These are phyloP conservation scores for Irpex sp. DNA, from an alignment of 1,284 basidiomycete species.

Conservation along the genomic window DNA sequence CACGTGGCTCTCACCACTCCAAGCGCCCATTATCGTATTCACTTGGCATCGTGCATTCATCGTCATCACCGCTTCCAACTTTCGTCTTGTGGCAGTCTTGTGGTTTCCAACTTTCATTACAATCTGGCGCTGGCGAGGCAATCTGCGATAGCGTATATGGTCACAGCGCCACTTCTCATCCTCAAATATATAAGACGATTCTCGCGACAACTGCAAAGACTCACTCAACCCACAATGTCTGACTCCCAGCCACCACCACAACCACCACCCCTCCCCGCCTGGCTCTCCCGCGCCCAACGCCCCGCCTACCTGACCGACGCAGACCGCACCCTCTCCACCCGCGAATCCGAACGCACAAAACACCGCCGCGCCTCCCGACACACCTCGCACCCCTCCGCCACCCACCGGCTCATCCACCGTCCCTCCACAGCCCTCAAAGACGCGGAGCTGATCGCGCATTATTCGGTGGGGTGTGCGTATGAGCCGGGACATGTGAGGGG, in stretches of 20 bases:
- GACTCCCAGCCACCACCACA: background rate
- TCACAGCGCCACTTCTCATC: background rate
- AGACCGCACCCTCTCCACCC: conserved; percentile 33
- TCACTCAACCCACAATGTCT: background rate
- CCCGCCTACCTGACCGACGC: conserved; percentile 32
- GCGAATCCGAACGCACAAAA: conserved; percentile 35
- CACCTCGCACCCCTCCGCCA: conserved; percentile 23
- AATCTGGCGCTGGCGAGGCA: background rate
- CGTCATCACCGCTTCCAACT: no score
- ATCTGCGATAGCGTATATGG: background rate
- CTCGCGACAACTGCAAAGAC: background rate
- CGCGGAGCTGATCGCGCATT: conserved; percentile 36
- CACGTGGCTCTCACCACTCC: background rate
- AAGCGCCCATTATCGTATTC: background rate
- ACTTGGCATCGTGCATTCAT: no score
- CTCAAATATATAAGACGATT: background rate
- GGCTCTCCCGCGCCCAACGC: conserved; percentile 29
- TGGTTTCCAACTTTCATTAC: background rate
- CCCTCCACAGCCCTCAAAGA: conserved; percentile 20
- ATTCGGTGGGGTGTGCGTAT: conserved; percentile 50
- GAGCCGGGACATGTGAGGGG: conserved; percentile 38
- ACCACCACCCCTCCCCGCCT: conserved; percentile 15
- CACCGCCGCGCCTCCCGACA: conserved; percentile 34
- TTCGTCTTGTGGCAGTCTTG: no score
- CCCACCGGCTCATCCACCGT: conserved; percentile 19